Conservation (phyloP, 805 yeast genomes). For the Ogataea pignaliae region DNA sequence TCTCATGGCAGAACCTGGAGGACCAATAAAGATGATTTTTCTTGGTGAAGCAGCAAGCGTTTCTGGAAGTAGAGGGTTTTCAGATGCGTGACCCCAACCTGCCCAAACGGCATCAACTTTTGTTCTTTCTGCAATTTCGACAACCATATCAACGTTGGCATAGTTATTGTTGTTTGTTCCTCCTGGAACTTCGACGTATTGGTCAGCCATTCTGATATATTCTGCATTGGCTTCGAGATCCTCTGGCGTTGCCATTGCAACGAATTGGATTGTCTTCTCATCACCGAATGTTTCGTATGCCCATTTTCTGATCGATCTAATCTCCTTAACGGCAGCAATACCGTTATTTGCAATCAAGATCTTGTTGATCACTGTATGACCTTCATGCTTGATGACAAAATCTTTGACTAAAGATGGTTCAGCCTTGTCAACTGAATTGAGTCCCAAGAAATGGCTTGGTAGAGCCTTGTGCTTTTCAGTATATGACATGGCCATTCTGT, state of each 20-base stretch:
- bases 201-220: constrained; percentile 98
- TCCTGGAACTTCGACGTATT: constrained; percentile 97
- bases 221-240: constrained; percentile 96
- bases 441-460: constrained; percentile 76
- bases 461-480: constrained; percentile 32
- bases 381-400: constrained; percentile 79
- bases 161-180: constrained; percentile 98
- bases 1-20: constrained; percentile 99
- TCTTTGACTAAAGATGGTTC: constrained; percentile 77
- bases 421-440: constrained; percentile 71
- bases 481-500: constrained; percentile 15
- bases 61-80: constrained; percentile 93
- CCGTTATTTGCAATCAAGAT: constrained; percentile 97
- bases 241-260: constrained; percentile 99
- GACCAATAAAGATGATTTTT: constrained; percentile 91
- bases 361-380: constrained; percentile 90
- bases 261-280: constrained; percentile 88
- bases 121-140: constrained; percentile 95
- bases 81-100: constrained; percentile 99
- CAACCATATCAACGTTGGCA: constrained; percentile 96
- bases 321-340: constrained; percentile 98
- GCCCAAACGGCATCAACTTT: constrained; percentile 99
- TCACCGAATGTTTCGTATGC: constrained; percentile 98
- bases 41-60: constrained; percentile 88
- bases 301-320: constrained; percentile 97